Base-by-base conservation (phyloP, 2,329 filamentous ascomycete genomes). In the Chaetoscypha palmicola region DNA sequence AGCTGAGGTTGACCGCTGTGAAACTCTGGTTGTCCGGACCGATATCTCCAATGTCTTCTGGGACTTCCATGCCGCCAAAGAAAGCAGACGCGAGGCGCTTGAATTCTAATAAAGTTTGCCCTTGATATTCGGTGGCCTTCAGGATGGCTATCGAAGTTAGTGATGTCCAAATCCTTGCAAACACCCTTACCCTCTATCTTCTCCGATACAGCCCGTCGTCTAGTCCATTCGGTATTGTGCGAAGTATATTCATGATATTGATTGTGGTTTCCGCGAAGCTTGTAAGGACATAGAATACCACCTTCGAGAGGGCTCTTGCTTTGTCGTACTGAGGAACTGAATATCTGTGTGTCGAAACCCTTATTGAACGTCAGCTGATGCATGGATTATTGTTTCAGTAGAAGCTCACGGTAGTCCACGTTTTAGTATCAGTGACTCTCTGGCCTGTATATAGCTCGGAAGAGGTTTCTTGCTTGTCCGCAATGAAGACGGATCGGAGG, bases 301-400 rank as follows among this genome's bases (percentile, higher is more conserved):
- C 12, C 14, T 38, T 14, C 3, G 16, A 12, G 16, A 39, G 37
- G 12, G 26, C 14, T 33, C 19, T 43, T 35, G 20, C 45, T 40
- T 23, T n/a, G n/a, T 7, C 24, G 24, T 28, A 12, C 24, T 10
- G 48, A 48, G 20, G 23, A 41, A 10, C 41, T 24, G 28, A 50
- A 50, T n/a, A 50, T 23, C 21, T 28, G 34, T 17, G 39, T 16
- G 24, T 50, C 42, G 36, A 50, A 50, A 5, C 41, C 48, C 48
- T 50, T 21, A 8, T 16, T 2, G 17, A 12, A 4, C 26, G 12
- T 49, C 28, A 49, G 43, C 17, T 7, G 14, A 33, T n/a, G 16
- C 11, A 16, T n/a, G 22, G 16, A 3, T 8, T 7, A 9, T 31
- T 12, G 17, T 16, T 31, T 4, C 24, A 38, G 24, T n/a, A 8